These are phyloP conservation scores for Phanerochaete carnosa DNA, from an alignment of 768 basidiomycete species.

Conservation along the genomic window DNA sequence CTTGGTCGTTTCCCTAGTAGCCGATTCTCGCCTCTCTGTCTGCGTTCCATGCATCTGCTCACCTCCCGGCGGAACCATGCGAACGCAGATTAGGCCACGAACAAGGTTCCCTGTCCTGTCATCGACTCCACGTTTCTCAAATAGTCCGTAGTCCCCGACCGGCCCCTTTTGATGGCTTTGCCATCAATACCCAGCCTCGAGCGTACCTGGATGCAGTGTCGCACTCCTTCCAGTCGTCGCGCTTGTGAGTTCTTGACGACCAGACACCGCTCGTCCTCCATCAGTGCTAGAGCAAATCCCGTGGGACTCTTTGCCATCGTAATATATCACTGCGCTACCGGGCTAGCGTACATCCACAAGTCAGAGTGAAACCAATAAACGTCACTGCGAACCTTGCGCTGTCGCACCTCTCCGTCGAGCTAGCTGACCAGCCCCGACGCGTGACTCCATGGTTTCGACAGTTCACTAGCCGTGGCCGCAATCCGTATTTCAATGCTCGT, in stretches of 20 bases:
- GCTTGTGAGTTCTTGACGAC: neutral
- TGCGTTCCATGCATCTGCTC: neutral
- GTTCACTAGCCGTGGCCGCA: neutral
- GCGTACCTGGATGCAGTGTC: neutral
- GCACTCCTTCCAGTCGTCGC: neutral
- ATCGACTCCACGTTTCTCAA: neutral
- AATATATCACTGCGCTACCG: neutral
- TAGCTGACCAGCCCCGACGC: neutral
- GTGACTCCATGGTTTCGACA: too few species aligned
- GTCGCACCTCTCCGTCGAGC: neutral
- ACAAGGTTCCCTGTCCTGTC: neutral
- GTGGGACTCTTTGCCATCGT: neutral
- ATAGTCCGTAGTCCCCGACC: neutral
- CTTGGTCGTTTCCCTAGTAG: too few species aligned
- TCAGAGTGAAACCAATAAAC: neutral
- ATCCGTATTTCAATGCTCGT: too few species aligned
- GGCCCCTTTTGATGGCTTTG: conserved; percentile 1
- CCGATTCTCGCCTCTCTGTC: neutral
- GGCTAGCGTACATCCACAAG: neutral
- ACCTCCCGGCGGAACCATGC: neutral
- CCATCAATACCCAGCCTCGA: neutral
- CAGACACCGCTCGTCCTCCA: neutral
- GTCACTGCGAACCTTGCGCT: neutral
- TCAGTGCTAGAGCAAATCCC: neutral
- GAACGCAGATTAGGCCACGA: neutral